phyloP scores from a whole-genome alignment of 306 rosid genomes.

The Aeschynomene evenia region DNA sequence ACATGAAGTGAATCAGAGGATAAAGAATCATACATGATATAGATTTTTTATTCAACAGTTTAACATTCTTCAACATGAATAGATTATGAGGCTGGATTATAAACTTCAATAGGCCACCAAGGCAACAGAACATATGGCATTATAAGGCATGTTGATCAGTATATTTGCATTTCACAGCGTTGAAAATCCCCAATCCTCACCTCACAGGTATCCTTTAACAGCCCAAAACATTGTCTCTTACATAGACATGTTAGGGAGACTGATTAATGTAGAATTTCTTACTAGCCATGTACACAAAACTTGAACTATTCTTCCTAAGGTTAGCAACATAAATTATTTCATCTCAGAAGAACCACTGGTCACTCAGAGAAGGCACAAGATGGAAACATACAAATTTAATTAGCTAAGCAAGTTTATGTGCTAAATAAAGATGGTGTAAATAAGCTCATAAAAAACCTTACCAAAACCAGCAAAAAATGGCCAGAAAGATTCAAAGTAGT shows the following conservation, averaged over 20 bases:
- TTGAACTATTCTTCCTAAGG: slow-evolving; percentile 1
- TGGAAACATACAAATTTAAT: slow-evolving; percentile 17
- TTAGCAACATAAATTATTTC: not conserved
- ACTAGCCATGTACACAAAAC: slow-evolving; percentile 14
- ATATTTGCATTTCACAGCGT: not conserved
- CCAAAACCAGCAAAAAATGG: slow-evolving; percentile 96
- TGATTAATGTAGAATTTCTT: not conserved
- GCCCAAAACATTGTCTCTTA: slow-evolving; percentile 1
- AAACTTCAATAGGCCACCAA: slow-evolving; percentile 6
- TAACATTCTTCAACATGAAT: slow-evolving; percentile 12
- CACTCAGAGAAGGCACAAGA: slow-evolving; percentile 1
- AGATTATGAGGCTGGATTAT: slow-evolving; percentile 1
- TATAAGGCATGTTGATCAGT: slow-evolving; percentile 1
- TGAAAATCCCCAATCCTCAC: not conserved
- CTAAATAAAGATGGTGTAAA: slow-evolving; percentile 10
- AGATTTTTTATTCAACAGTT: not conserved
- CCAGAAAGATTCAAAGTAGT: slow-evolving; percentile 87
- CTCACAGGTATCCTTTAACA: slow-evolving; percentile 10
- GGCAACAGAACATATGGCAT: slow-evolving; percentile 18
- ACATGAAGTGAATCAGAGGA: slow-evolving; percentile 25
- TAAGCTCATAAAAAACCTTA: slow-evolving; percentile 30
- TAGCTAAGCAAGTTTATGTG: not conserved
- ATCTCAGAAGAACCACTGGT: slow-evolving; percentile 6
- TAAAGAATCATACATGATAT: not conserved
- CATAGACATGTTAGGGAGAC: not conserved